Percentiles rank a stretch among this genome's conserved stretches.
These are phyloP conservation scores for Alternaria consortialis DNA, from an alignment of 2,329 filamentous ascomycete species.

Conservation along the genomic window DNA sequence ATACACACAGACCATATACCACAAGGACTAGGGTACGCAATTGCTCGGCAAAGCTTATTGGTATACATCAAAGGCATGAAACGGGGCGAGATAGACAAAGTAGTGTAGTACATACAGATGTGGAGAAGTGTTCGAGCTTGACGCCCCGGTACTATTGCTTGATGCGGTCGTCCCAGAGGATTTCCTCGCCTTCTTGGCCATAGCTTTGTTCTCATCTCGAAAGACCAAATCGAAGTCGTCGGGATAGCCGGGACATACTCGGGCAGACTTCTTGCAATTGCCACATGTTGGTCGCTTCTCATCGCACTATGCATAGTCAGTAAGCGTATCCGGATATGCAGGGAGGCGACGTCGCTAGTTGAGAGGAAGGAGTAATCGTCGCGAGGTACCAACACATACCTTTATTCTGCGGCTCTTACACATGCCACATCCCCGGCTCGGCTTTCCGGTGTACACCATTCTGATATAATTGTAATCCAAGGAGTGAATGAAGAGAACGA, in stretches of 20 bases:
- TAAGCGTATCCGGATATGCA: conserved; percentile 3
- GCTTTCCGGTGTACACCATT: conserved; percentile 55
- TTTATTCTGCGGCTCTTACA: conserved; percentile 78
- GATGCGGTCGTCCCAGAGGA: conserved; percentile 30
- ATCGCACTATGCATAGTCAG: conserved; percentile 42
- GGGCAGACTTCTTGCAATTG: conserved; percentile 46
- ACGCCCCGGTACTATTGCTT: conserved; percentile 25
- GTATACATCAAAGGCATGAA: background rate
- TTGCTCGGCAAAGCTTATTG: background rate
- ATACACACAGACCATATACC: background rate
- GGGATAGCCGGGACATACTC: conserved; percentile 52
- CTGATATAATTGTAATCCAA: conserved; percentile 23
- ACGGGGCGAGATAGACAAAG: background rate
- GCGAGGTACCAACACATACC: conserved; percentile 56
- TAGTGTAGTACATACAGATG: conserved; percentile 38
- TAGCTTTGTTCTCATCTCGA: conserved; percentile 75
- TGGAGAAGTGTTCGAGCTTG: conserved; percentile 42
- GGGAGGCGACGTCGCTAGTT: background rate
- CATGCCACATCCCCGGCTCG: conserved; percentile 71
- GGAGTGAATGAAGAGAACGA: conserved; percentile 18
- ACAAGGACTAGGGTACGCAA: background rate
- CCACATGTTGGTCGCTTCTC: conserved; percentile 49
- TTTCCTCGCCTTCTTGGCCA: conserved; percentile 68
- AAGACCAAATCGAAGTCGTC: conserved; percentile 78
- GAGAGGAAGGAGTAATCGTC: conserved; percentile 13